Conservation (phyloP, 2,329 filamentous ascomycete species). For the Fusarium longipes region DNA sequence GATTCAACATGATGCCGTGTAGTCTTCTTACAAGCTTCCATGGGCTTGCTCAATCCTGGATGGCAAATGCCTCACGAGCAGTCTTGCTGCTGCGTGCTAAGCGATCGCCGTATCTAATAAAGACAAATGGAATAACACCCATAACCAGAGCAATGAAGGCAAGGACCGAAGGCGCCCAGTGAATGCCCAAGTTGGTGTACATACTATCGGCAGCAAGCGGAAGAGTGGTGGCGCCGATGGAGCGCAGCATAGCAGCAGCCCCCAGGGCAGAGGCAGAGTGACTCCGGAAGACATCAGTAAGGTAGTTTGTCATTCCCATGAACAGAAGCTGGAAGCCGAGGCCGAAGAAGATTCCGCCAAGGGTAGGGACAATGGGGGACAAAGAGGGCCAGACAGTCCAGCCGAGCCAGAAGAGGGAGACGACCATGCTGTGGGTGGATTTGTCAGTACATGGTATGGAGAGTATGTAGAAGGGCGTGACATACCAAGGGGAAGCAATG, state of each 20-base stretch:
- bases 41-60: conserved; percentile 17
- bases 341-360: conserved; percentile 59
- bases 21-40: not conserved
- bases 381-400: conserved; percentile 62
- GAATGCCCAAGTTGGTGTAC: conserved; percentile 49
- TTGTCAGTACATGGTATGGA: not conserved
- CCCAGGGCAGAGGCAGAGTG: conserved; percentile 52
- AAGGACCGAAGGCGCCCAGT: conserved; percentile 52
- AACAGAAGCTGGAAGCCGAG: conserved; percentile 50
- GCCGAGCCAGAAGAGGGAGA: conserved; percentile 69
- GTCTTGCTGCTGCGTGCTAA: conserved; percentile 47
- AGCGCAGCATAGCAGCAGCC: conserved; percentile 50
- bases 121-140: conserved; percentile 50
- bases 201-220: conserved; percentile 50
- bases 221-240: conserved; percentile 49
- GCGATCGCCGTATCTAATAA: conserved; percentile 48
- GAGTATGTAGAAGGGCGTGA: conserved; percentile 49
- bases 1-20: conserved; percentile 1
- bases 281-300: conserved; percentile 50
- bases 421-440: conserved; percentile 57
- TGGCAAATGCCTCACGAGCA: conserved; percentile 40
- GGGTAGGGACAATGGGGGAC: conserved; percentile 52
- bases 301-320: conserved; percentile 52
- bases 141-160: conserved; percentile 48
- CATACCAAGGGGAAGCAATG: conserved; percentile 70